Evolutionary conservation across 805 yeast species (phyloP).

Genomic region (Metschnikowia kunwiensis): DNA sequence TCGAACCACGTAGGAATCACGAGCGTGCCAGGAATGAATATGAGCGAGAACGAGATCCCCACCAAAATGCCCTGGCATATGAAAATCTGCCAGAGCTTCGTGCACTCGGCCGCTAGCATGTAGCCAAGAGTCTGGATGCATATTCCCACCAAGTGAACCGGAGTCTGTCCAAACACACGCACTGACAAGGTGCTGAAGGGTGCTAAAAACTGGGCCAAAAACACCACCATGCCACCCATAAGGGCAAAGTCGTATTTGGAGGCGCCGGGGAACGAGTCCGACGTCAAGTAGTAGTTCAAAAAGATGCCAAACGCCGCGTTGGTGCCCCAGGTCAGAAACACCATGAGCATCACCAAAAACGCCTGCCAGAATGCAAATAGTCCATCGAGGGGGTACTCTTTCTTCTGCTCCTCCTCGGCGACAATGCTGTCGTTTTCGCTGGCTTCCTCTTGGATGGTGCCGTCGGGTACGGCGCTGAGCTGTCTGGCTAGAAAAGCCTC

Average conservation of each 20-base stretch:
- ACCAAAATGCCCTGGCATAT: slow-evolving; percentile 65
- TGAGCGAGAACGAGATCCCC: slow-evolving; percentile 53
- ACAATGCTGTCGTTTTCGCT: not conserved
- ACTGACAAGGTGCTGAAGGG: slow-evolving; percentile 45
- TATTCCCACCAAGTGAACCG: slow-evolving; percentile 49
- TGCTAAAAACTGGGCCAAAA: slow-evolving; percentile 55
- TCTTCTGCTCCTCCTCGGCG: slow-evolving; percentile 1
- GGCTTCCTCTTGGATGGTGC: not conserved
- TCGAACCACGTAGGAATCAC: slow-evolving; percentile 70
- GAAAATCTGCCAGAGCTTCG: slow-evolving; percentile 61
- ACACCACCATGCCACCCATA: slow-evolving; percentile 65
- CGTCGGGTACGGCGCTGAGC: slow-evolving; percentile 5
- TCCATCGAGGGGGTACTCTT: slow-evolving; percentile 19
- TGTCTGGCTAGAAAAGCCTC: slow-evolving; percentile 14
- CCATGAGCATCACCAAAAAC: slow-evolving; percentile 34
- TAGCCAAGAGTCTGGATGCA: slow-evolving; percentile 51
- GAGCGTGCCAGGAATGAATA: slow-evolving; percentile 57
- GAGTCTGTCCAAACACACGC: slow-evolving; percentile 49
- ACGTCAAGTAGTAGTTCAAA: slow-evolving; percentile 47
- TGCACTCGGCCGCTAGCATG: slow-evolving; percentile 58
- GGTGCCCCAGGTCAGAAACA: slow-evolving; percentile 55
- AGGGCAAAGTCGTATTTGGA: slow-evolving; percentile 57
- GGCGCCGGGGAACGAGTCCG: slow-evolving; percentile 49
- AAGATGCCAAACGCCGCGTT: slow-evolving; percentile 59
- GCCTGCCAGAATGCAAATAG: slow-evolving; percentile 22